Percentiles rank a stretch among this genome's conserved stretches.
Conservation (phyloP, 140 eudicot species). For the Oenanthe javanica region DNA sequence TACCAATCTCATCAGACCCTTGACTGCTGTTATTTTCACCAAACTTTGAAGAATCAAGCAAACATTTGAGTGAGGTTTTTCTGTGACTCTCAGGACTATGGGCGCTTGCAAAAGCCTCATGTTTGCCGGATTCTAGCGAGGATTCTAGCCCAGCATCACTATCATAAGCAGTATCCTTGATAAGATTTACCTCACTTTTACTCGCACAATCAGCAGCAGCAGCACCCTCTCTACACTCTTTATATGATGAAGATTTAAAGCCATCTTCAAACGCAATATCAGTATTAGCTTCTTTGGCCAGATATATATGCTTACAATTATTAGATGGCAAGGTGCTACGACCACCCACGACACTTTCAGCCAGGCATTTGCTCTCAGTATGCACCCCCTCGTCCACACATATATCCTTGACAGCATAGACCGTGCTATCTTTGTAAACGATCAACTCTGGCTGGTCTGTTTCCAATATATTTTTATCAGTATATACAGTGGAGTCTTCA, state of each 20-base stretch:
- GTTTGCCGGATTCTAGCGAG: neutral
- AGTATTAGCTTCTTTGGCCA: slow-evolving; percentile 2
- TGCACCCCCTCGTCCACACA: slow-evolving; percentile 55
- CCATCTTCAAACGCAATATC: slow-evolving; percentile 27
- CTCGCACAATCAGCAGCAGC: slow-evolving; percentile 21
- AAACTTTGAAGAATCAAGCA: too few species aligned
- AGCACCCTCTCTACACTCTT: slow-evolving; percentile 3
- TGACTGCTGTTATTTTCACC: too few species aligned
- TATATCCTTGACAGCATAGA: slow-evolving; percentile 51
- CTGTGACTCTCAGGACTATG: slow-evolving; percentile 13
- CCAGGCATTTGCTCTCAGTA: slow-evolving; percentile 29
- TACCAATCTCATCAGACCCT: slow-evolving; percentile 28
- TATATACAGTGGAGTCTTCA: slow-evolving; percentile 29
- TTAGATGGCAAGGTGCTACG: neutral
- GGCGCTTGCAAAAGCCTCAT: neutral
- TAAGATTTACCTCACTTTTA: slow-evolving; percentile 20
- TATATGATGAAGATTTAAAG: slow-evolving; percentile 17
- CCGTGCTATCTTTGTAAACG: slow-evolving; percentile 39
- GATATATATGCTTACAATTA: neutral
- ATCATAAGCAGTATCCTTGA: neutral
- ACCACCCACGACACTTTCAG: slow-evolving; percentile 14
- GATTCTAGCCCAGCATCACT: neutral
- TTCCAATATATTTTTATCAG: slow-evolving; percentile 50
- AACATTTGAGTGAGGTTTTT: too few species aligned
- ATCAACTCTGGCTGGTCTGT: slow-evolving; percentile 50